These are phyloP conservation scores for Triangularia setosa DNA, from an alignment of 2,329 filamentous ascomycete species.

Conservation along the genomic window DNA sequence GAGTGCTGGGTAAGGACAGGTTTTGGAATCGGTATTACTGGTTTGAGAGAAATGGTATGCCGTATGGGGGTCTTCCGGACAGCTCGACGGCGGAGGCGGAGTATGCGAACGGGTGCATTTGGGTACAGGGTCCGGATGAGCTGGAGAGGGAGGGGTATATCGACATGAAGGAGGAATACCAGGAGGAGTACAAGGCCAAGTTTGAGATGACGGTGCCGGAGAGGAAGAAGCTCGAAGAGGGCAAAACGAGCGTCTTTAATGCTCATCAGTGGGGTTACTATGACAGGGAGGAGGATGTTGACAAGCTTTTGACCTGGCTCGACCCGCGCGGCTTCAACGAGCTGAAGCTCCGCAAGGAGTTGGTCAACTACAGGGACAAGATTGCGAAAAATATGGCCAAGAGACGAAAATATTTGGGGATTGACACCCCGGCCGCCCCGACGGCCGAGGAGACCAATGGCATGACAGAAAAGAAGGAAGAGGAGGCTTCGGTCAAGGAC, in stretches of 20 bases:
- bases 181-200: slow-evolving; percentile 70
- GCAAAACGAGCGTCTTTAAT: slow-evolving; percentile 68
- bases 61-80: slow-evolving; percentile 79
- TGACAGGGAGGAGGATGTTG: slow-evolving; percentile 72
- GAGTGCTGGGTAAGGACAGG: slow-evolving; percentile 85
- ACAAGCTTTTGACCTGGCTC: slow-evolving; percentile 80
- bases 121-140: slow-evolving; percentile 93
- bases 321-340: slow-evolving; percentile 85
- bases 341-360: slow-evolving; percentile 80
- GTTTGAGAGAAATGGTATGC: slow-evolving; percentile 99
- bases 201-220: slow-evolving; percentile 82
- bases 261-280: slow-evolving; percentile 90
- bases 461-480: slow-evolving; percentile 31
- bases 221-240: slow-evolving; percentile 83
- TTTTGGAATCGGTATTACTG: slow-evolving; percentile 99
- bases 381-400: slow-evolving; percentile 78
- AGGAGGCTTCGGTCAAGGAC: slow-evolving; percentile 18
- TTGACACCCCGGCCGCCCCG: slow-evolving; percentile 27
- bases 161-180: slow-evolving; percentile 66
- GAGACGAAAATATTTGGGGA: slow-evolving; percentile 67
- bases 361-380: slow-evolving; percentile 69
- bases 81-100: slow-evolving; percentile 83
- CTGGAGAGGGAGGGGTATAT: slow-evolving; percentile 84
- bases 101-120: slow-evolving; percentile 92
- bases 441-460: slow-evolving; percentile 24